Evolutionary conservation across 192 early-diverging fungal species (phyloP), one percentile per base, ranked within the genome.

Genomic region (Backusella luteola): DNA sequence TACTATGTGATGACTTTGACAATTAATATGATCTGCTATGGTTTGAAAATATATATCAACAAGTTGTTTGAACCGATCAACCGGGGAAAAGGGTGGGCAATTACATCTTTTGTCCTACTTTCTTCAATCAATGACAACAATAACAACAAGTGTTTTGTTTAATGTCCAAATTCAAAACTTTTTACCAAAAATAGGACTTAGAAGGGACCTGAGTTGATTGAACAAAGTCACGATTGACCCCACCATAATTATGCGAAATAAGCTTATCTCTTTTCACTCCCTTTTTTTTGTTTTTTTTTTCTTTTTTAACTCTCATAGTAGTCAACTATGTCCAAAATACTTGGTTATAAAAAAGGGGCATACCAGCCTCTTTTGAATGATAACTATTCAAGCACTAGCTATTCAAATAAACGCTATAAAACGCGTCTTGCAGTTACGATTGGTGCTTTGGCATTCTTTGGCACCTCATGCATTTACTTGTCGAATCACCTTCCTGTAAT

Each of bases 371-470:
- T 63, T 63, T 63, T 63, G 56, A 26, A 63, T 5, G 23, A 26
- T 9, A 63, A 14, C 56, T 29, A 26, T 3, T 63, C 56, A 29
- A 63, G 26, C 12, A 29, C 0, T 8, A 63, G 26, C 8, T 29
- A 63, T 63, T 63, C 56, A 63, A 63, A 26, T 12, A 63, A 1
- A 63, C 56, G 12, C 3, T 26, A 63, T 12, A 63, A 56, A 3
- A 74, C 29, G 12, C n/a, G 73, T 29, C 34, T 56, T 41, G 34
- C 23, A n/a, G 6, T 15, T 34, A 36, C 53, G 1, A 1, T 74
- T n/a, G 53, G 53, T 63, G 52, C 56, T 7, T 35, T 74, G 32
- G 34, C 56, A 17, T n/a, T 74, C 49, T 74, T 74, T 74, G 53
- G 53, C 6, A 26, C 59, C n/a, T 63, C 52, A 14, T 74, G 34